Evolutionary conservation across 768 basidiomycete genomes (phyloP), one percentile per base, ranked within the genome.

Genomic region (Sistotremastrum suecicum): DNA sequence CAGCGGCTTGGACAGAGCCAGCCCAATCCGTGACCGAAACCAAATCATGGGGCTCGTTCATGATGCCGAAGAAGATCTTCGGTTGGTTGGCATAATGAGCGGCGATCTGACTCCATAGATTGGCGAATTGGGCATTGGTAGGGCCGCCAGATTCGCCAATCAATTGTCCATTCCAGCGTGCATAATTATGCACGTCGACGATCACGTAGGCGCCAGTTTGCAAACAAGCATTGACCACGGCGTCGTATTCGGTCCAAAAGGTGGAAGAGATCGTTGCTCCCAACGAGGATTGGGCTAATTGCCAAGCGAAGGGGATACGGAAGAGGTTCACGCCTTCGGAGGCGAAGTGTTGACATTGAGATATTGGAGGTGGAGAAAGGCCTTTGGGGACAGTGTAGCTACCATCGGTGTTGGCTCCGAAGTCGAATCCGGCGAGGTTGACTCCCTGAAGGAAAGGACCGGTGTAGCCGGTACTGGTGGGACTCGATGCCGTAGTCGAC

Each of bases 151-250:
- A 20, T 59, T 79, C 75, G 2, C 78, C 78, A 41, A 80, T 70
- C 62, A 56, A 67, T 53, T 56, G 56, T 1, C 68, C 65, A 43
- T 77, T 64, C 62, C 66, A 78, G 31, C 78, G 62, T 20, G 74
- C 78, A 46, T 77, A 78, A 57, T 77, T 79, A 58, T 76, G 75
- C 36, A 72, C 64, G 57, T 78, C 77, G 42, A 80, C 66, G 51
- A 71, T 70, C 47, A 71, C 78, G 39, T 59, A 62, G 8, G 74
- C 70, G 0, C 75, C 75, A 3, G 70, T 68, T 5, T 48, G 55
- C 51, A 79, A 56, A 52, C 72, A 71, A 48, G 67, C 67, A 56
- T 75, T 66, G 20, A 76, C 71, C 31, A 75, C 64, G 11, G 58
- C 63, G 49, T 79, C 70, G 53, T 78, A 78, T 47, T 69, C 58